Percentiles rank a stretch among this genome's conserved stretches.
Conservation (phyloP, 345 rosid genomes). For the Erysimum cheiranthoides region DNA sequence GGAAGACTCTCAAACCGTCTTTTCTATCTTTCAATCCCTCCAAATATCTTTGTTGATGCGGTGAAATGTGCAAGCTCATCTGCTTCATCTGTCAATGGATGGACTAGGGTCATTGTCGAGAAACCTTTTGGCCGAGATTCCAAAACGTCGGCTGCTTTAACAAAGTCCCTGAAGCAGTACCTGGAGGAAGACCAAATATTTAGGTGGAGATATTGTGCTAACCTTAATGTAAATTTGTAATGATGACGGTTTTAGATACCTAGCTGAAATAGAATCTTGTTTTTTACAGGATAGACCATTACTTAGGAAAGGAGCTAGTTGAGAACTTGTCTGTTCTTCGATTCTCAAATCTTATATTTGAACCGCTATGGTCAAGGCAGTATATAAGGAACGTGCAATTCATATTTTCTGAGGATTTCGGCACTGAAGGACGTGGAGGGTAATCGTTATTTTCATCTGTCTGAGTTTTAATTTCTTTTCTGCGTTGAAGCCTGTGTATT, state of each 20-base stretch:
- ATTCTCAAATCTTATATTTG: constrained; percentile 96
- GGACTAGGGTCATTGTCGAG: constrained; percentile 99
- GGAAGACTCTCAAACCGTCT: constrained; percentile 85
- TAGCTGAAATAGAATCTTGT: constrained; percentile 10
- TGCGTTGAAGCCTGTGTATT: constrained; percentile 11
- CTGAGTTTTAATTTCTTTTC: background rate
- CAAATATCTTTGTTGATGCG: constrained; percentile 90
- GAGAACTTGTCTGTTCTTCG: constrained; percentile 97
- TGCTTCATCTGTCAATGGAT: constrained; percentile 88
- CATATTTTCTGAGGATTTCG: constrained; percentile 96
- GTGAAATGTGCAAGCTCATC: constrained; percentile 89
- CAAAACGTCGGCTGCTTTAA: constrained; percentile 90
- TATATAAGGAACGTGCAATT: constrained; percentile 90
- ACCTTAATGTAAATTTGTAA: background rate
- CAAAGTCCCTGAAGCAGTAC: constrained; percentile 80
- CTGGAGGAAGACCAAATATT: constrained; percentile 92
- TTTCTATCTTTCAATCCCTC: constrained; percentile 91
- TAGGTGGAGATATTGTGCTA: constrained; percentile 57
- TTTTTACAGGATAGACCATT: constrained; percentile 89
- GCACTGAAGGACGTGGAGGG: constrained; percentile 99
- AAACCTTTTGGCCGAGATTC: constrained; percentile 99
- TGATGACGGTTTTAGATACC: constrained; percentile 6
- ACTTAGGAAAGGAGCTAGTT: constrained; percentile 96
- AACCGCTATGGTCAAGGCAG: constrained; percentile 96
- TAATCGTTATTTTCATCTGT: constrained; percentile 44